Base-by-base conservation (phyloP, 768 basidiomycete species). In the Leccinum boreale region DNA sequence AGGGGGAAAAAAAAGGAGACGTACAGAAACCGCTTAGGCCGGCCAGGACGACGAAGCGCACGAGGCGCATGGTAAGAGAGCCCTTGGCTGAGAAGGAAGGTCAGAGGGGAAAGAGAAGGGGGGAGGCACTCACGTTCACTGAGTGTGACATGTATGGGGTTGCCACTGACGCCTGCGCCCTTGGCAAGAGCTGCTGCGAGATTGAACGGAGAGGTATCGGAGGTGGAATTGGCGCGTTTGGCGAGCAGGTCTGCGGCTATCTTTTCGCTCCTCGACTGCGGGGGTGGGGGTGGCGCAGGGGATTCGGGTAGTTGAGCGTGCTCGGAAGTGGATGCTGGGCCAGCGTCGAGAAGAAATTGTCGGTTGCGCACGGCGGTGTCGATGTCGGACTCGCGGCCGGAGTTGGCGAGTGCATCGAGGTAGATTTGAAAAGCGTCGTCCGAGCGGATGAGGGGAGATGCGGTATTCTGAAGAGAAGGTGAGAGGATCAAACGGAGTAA, bases 121-220 rank as follows among this genome's bases (percentile, higher is more conserved):
- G 39, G 9, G 53, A 17, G 58, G 24, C 17, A 79, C 88, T 71
- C 65, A 89, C 92, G 84, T 79, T 94, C 91, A 59, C 85, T 85
- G 62, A 94, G 81, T 24, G 90, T 81, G 39, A 94, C 93, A 49
- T 89, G 82, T 31, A 95, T 85, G 5, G 93, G 93, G 58, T 82
- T 82, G 0, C 71, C 71, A 31, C 69, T 76, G 19, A 77, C 74
- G 24, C 79, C 81, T 11, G 75, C 76, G 17, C 76, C 78, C 51
- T 75, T 68, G 58, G 75, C 70, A 50, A 80, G 67, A 23, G 76
- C 77, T 12, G 80, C 74, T 12, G 77, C 70, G 56, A 65, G 74
- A 57, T 75, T 83, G 46, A 74, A 58, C 12, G 5, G 58, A 36
- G 2, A 59, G 4, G 39, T n/a, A 3, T 39, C 8, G 2, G 62